phyloP scores from a whole-genome alignment of 2,329 filamentous ascomycete genomes.

The Diplocarpon rosae region DNA sequence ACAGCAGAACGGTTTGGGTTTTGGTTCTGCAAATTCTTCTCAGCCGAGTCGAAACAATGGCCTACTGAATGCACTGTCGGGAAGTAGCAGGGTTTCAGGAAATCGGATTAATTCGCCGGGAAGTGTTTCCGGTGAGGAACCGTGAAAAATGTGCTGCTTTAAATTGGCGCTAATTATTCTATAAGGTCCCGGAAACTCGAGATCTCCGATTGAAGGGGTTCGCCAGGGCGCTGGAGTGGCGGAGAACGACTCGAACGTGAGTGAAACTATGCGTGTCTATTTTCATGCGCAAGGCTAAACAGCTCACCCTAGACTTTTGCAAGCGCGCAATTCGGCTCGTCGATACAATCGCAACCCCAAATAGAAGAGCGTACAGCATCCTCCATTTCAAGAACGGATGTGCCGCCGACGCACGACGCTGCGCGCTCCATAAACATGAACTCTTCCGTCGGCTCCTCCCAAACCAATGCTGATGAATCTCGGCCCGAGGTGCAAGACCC shows the following conservation, averaged over 20 bases:
- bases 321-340: slow-evolving; percentile 17
- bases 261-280: slow-evolving; percentile 6
- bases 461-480: slow-evolving; percentile 19
- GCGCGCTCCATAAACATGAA: slow-evolving; percentile 17
- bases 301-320: slow-evolving; percentile 16
- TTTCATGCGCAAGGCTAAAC: neutral
- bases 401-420: slow-evolving; percentile 14
- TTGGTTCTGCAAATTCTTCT: slow-evolving; percentile 26
- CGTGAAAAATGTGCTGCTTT: neutral
- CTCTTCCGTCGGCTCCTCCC: slow-evolving; percentile 15
- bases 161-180: neutral
- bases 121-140: slow-evolving; percentile 22
- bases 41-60: slow-evolving; percentile 45
- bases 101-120: slow-evolving; percentile 24
- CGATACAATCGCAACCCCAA: slow-evolving; percentile 9
- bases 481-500: slow-evolving; percentile 41
- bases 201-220: slow-evolving; percentile 20
- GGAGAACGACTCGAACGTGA: slow-evolving; percentile 21
- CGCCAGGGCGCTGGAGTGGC: slow-evolving; percentile 14
- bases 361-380: slow-evolving; percentile 17
- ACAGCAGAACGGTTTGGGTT: slow-evolving; percentile 33
- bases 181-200: slow-evolving; percentile 20
- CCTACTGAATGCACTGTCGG: slow-evolving; percentile 52
- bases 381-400: slow-evolving; percentile 20
- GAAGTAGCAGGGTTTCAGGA: slow-evolving; percentile 40